phyloP scores from a whole-genome alignment of 495 filamentous ascomycete species.

The Penicillium samsonianum region DNA sequence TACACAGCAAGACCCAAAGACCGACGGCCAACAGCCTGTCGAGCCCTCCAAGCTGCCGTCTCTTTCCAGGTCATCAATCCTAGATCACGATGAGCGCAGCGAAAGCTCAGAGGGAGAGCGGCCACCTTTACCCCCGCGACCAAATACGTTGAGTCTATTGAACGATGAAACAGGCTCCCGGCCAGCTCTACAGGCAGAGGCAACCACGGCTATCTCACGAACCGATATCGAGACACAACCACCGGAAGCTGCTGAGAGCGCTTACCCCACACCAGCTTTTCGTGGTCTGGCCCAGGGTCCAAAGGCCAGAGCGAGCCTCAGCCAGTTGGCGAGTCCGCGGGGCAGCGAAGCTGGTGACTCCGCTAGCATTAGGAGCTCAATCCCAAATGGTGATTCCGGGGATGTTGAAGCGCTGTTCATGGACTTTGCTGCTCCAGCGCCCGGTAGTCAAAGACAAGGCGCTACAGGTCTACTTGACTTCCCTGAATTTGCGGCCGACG shows the following conservation, averaged over 20 bases:
- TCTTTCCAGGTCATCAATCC: conserved; percentile 7
- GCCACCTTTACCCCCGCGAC: conserved; percentile 72
- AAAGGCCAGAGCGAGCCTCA: conserved; percentile 45
- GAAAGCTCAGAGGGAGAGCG: conserved; percentile 43
- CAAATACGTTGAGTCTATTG: conserved; percentile 47
- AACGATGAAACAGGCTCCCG: conserved; percentile 42
- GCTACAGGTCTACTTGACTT: conserved; percentile 42
- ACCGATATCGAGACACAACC: conserved; percentile 73
- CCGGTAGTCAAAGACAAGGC: conserved; percentile 25
- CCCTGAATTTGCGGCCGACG: conserved; percentile 56
- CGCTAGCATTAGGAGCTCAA: conserved; percentile 79
- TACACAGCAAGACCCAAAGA: conserved; percentile 14
- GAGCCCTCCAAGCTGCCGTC: conserved; percentile 11
- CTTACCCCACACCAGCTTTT: conserved; percentile 52
- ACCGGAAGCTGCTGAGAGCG: conserved; percentile 65
- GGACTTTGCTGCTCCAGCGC: conserved; percentile 52
- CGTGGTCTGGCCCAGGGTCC: conserved; percentile 39
- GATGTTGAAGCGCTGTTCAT: conserved; percentile 84
- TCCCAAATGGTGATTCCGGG: conserved; percentile 69
- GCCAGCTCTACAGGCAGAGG: conserved; percentile 62
- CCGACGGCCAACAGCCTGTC: conserved; percentile 17
- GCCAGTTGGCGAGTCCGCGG: conserved; percentile 47
- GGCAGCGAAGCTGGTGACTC: conserved; percentile 73
- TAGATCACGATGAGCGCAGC: conserved; percentile 23
- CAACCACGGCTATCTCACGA: conserved; percentile 80